These are phyloP conservation scores for Fusarium brachygibbosum DNA, from an alignment of 2,329 filamentous ascomycete species.

Conservation along the genomic window DNA sequence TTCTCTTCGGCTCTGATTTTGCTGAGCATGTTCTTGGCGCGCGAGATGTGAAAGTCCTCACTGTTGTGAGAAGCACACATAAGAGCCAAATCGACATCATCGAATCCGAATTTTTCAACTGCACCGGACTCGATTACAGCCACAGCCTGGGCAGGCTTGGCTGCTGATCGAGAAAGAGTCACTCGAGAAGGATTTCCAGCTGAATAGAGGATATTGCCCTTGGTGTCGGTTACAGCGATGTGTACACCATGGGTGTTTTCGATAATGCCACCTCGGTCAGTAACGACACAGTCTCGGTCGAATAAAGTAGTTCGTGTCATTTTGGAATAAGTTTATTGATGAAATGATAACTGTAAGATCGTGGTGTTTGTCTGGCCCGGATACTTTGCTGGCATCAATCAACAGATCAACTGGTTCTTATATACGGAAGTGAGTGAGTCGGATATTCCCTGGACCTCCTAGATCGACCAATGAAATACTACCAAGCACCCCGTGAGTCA, in stretches of 20 bases:
- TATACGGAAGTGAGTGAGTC: background rate
- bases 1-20: constrained; percentile 53
- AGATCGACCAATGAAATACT: background rate
- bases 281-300: constrained; percentile 52
- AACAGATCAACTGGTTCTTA: background rate
- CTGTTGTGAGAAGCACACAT: constrained; percentile 63
- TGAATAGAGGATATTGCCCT: constrained; percentile 55
- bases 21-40: constrained; percentile 56
- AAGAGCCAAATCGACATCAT: constrained; percentile 59
- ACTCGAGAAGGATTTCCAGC: constrained; percentile 58
- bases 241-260: constrained; percentile 62
- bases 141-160: constrained; percentile 62
- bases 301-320: constrained; percentile 34
- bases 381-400: background rate
- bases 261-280: constrained; percentile 56
- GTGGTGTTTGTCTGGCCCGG: background rate
- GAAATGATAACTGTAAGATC: background rate
- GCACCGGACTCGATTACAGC: constrained; percentile 59
- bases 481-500: constrained; percentile 1
- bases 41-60: constrained; percentile 57
- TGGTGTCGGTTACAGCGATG: constrained; percentile 56
- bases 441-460: background rate
- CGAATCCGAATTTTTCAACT: constrained; percentile 54
- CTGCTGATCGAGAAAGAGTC: constrained; percentile 60
- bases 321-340: background rate